Base-by-base conservation (phyloP, 1,139 yeast species). In the Diutina rugosa region DNA sequence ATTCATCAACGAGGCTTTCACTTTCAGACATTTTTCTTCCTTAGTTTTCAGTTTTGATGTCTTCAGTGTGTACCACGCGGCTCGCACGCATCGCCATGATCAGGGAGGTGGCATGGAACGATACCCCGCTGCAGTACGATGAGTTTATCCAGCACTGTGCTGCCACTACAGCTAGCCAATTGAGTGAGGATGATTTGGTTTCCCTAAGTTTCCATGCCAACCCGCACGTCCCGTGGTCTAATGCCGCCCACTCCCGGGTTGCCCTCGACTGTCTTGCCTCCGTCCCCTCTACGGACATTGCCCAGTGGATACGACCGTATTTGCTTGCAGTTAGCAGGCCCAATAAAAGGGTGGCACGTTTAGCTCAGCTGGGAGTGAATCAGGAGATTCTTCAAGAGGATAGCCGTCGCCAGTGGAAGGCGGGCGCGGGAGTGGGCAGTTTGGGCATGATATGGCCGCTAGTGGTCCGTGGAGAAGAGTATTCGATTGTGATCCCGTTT, bases 361-460 rank as follows among this genome's bases (percentile, higher is more conserved):
- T 49, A 3, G 53, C 53, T 12, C 53, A 49, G 35, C 18, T 38
- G 16, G 53, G 53, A 6, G 53, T 49, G 12, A 49, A 49, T n/a
- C 53, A 32, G 12, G 53, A 30, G 41, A 49, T 49, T 18, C 16
- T 49, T 1, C 44, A 49, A n/a, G 53, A 49, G 14, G 53, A 49
- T 32, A 16, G 28, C 5, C 53, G 53, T 3, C 53, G 32, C 5
- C 9, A 32, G 7, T 49, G 53, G 53, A 49, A 49, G 10, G 21
- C 44, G 29, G 28, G 53, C 10, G 28, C 14, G 28, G 28, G 41
- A 5, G 53, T 49, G 14, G 53, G 53, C 6, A 12, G 41, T 4
- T 32, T 49, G 44, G 53, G 53, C 14, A 49, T 45, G 29, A 44
- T 49, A 14, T 49, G 53, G 53, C 53, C 53, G 16, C 16, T 49